A percentile compares a stretch with the other conserved stretches of the same genome.
phyloP scores from a whole-genome alignment of 768 basidiomycete species.

The Leucosporidium yakuticum region DNA sequence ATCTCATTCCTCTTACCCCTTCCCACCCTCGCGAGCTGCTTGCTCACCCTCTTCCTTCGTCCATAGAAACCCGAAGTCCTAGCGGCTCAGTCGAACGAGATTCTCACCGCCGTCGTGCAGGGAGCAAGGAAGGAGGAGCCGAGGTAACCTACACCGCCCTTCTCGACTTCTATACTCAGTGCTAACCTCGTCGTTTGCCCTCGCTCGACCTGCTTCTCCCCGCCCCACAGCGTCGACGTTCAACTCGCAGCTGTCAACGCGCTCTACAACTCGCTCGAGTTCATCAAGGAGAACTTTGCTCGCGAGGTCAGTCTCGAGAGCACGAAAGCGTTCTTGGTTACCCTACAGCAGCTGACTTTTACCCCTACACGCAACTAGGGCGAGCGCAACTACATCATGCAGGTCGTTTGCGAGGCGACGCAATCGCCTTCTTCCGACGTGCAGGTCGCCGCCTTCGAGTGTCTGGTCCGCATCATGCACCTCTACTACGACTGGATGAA shows the following conservation, averaged over 20 bases:
- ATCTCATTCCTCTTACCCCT: not conserved
- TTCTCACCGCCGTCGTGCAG: slow-evolving; percentile 95
- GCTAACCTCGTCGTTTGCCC: not conserved
- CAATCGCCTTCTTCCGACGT: slow-evolving; percentile 72
- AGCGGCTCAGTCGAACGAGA: slow-evolving; percentile 85
- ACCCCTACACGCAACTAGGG: slow-evolving; percentile 53
- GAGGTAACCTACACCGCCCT: slow-evolving; percentile 41
- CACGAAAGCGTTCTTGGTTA: slow-evolving; percentile 7
- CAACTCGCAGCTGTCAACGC: slow-evolving; percentile 90
- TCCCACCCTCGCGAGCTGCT: slow-evolving; percentile 12
- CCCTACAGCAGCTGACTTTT: not conserved
- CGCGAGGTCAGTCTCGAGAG: slow-evolving; percentile 72
- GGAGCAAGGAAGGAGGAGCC: slow-evolving; percentile 95
- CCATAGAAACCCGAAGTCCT: slow-evolving; percentile 85
- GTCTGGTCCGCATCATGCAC: slow-evolving; percentile 91
- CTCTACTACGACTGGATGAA: slow-evolving; percentile 99
- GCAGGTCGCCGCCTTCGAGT: slow-evolving; percentile 94
- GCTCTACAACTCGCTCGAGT: slow-evolving; percentile 89
- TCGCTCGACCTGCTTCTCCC: not conserved
- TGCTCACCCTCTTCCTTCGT: slow-evolving; percentile 2
- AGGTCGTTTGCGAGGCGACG: slow-evolving; percentile 97
- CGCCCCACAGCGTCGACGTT: slow-evolving; percentile 58
- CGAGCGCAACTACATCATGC: slow-evolving; percentile 99
- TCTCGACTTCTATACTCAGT: not conserved
- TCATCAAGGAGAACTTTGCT: slow-evolving; percentile 95